Conservation (phyloP, 305 asterid genomes). For the Withania somnifera region DNA sequence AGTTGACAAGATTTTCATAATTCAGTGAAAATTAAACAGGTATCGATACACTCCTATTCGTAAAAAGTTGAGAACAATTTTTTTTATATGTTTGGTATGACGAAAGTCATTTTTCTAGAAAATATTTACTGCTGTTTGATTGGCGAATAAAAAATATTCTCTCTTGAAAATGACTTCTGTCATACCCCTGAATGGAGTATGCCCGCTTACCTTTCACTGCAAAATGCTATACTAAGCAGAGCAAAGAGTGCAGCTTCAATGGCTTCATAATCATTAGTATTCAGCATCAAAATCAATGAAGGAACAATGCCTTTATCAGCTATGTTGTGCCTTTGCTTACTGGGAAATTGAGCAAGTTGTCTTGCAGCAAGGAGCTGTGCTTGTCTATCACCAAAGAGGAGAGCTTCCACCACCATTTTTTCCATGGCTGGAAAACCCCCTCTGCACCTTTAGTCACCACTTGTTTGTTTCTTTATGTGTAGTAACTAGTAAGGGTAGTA, state of each 20-base stretch:
- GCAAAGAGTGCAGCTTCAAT: conserved; percentile 62
- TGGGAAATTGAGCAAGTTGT: conserved; percentile 32
- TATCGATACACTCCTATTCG: neutral
- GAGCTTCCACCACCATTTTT: conserved; percentile 46
- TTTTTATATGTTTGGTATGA: neutral
- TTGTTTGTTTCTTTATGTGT: conserved; percentile 1
- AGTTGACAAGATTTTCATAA: neutral
- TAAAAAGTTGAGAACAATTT: neutral
- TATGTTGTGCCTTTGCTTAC: conserved; percentile 38
- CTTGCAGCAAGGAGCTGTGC: conserved; percentile 45
- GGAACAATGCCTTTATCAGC: conserved; percentile 43
- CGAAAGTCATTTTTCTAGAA: neutral
- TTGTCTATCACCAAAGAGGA: conserved; percentile 41
- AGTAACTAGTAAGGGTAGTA: neutral
- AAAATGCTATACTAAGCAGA: conserved; percentile 53
- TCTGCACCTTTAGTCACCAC: neutral
- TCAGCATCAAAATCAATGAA: conserved; percentile 52
- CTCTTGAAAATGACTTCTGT: neutral
- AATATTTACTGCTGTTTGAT: neutral
- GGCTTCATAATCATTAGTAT: conserved; percentile 35
- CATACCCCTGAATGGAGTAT: neutral
- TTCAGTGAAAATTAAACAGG: neutral
- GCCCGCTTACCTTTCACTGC: conserved; percentile 56
- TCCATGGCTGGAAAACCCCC: conserved; percentile 22
- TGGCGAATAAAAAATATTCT: neutral